Percentiles rank a stretch among this genome's conserved stretches.
phyloP scores from a whole-genome alignment of 768 basidiomycete genomes.

The Trametes cinnabarina region DNA sequence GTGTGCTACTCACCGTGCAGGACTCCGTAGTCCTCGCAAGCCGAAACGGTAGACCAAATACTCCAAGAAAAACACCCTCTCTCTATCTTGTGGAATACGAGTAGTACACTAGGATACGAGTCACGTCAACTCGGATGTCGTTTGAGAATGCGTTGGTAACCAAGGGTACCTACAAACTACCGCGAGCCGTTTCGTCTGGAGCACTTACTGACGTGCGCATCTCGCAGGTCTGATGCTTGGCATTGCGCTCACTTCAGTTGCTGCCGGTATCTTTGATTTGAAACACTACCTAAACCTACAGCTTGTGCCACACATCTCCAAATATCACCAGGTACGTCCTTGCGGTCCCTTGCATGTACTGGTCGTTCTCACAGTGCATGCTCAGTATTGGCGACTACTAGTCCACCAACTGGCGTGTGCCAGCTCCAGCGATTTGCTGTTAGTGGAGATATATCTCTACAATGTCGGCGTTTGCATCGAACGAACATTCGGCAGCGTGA shows the following conservation, averaged over 20 bases:
- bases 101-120: too few species aligned
- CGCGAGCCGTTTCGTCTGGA: background rate
- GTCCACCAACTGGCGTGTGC: slow-evolving; percentile 74
- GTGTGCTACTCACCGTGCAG: too few species aligned
- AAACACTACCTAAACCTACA: slow-evolving; percentile 90
- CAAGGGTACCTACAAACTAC: slow-evolving; percentile 51
- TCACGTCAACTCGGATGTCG: slow-evolving; percentile 48
- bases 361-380: background rate
- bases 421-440: slow-evolving; percentile 82
- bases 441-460: slow-evolving; percentile 73
- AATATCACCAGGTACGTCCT: slow-evolving; percentile 73
- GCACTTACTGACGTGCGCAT: background rate
- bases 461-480: slow-evolving; percentile 71
- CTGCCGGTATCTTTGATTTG: slow-evolving; percentile 76
- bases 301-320: slow-evolving; percentile 86
- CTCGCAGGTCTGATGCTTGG: slow-evolving; percentile 71
- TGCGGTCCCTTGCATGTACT: background rate
- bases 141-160: slow-evolving; percentile 83
- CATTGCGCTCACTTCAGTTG: slow-evolving; percentile 67
- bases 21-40: too few species aligned
- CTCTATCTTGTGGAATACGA: too few species aligned
- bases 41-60: too few species aligned
- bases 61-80: too few species aligned
- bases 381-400: slow-evolving; percentile 85
- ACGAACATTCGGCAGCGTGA: slow-evolving; percentile 81